These are phyloP conservation scores for Aspergillus carlsbadensis DNA, from an alignment of 495 filamentous ascomycete species.

Conservation along the genomic window DNA sequence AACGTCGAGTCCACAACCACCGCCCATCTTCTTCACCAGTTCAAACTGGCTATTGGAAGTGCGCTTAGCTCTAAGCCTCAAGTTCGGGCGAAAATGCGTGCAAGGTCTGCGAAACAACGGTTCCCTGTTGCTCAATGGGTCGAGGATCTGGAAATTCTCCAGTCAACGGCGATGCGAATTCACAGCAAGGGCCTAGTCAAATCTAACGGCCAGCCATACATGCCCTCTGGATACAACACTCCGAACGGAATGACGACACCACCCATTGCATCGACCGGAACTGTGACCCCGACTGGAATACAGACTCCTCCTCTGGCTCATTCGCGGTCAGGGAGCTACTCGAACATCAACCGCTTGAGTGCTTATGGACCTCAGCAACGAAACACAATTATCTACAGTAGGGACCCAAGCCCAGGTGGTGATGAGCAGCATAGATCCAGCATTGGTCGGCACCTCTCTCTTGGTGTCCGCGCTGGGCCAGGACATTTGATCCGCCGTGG, in stretches of 20 bases:
- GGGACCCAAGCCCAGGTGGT: constrained; percentile 38
- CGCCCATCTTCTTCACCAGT: constrained; percentile 69
- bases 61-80: constrained; percentile 62
- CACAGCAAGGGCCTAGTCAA: constrained; percentile 42
- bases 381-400: constrained; percentile 48
- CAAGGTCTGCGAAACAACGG: constrained; percentile 71
- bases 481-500: constrained; percentile 36
- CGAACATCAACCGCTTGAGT: constrained; percentile 50
- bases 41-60: constrained; percentile 64
- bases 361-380: constrained; percentile 47
- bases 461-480: constrained; percentile 39
- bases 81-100: constrained; percentile 66
- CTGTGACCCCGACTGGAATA: constrained; percentile 45
- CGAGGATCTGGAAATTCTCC: constrained; percentile 60
- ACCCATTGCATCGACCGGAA: constrained; percentile 28
- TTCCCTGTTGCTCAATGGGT: constrained; percentile 74
- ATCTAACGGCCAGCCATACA: constrained; percentile 29
- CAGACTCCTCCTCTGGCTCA: constrained; percentile 38
- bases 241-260: constrained; percentile 44
- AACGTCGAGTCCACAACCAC: constrained; percentile 68
- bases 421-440: constrained; percentile 37
- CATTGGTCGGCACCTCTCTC: constrained; percentile 34
- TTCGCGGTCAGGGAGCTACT: constrained; percentile 48
- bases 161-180: constrained; percentile 54
- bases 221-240: constrained; percentile 38